phyloP scores from a whole-genome alignment of 306 rosid genomes.

The Quercus engelmannii region DNA sequence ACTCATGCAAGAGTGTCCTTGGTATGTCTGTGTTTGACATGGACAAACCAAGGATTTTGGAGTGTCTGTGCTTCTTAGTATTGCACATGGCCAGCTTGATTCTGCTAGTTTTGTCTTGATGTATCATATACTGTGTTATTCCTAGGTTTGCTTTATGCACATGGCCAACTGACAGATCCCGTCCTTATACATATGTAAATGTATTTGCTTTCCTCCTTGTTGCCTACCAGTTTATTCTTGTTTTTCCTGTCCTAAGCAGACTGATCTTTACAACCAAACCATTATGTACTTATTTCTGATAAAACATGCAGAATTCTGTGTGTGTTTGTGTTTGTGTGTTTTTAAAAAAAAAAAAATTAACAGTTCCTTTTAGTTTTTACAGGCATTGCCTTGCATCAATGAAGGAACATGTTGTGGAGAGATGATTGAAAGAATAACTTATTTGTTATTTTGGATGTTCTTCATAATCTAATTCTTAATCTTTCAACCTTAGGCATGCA shows the following conservation, averaged over 20 bases:
- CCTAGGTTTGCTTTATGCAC: neutral
- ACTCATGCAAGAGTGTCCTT: too few relatives aligned
- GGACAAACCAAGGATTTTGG: too few relatives aligned
- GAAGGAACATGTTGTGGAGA: neutral
- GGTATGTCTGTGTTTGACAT: too few relatives aligned
- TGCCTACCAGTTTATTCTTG: neutral
- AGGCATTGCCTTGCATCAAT: neutral
- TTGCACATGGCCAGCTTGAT: neutral
- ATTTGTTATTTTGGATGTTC: neutral
- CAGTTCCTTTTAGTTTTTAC: neutral
- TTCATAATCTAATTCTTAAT: conserved; percentile 20
- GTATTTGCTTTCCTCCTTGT: neutral
- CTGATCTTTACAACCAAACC: neutral
- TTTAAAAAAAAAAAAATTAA: too few relatives aligned
- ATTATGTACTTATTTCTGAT: neutral
- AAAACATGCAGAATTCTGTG: neutral
- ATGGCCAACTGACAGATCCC: neutral
- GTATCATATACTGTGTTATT: neutral
- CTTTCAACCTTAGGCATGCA: conserved; percentile 46
- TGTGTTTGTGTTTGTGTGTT: too few relatives aligned
- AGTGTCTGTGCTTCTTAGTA: neutral
- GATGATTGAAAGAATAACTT: neutral
- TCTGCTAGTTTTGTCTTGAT: neutral
- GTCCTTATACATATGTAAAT: neutral
- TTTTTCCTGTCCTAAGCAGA: neutral